A percentile compares a stretch with the other conserved stretches of the same genome.
Conservation (phyloP, 176 grass and related monocot genomes). For the Oryza punctata region DNA sequence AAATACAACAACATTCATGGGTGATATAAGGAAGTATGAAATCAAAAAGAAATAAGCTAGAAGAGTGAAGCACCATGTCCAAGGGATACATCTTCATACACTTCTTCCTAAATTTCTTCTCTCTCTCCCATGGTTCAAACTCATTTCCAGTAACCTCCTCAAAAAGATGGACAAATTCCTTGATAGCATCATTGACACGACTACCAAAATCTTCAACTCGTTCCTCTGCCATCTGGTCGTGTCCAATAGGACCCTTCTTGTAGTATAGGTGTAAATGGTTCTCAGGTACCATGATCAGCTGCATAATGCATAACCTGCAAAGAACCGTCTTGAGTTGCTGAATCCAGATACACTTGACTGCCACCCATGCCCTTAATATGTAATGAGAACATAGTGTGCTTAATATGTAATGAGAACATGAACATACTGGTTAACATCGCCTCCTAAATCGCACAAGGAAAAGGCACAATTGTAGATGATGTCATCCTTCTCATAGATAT, state of each 20-base stretch:
- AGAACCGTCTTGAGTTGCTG: neutral
- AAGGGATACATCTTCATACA: conserved; percentile 72
- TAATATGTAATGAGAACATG: neutral
- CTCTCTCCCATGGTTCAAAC: conserved; percentile 81
- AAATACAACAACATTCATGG: neutral
- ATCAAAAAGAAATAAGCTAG: neutral
- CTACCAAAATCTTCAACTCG: conserved; percentile 75
- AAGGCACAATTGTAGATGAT: conserved; percentile 84
- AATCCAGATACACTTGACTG: neutral
- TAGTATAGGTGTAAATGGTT: conserved; percentile 79
- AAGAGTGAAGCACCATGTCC: conserved; percentile 61
- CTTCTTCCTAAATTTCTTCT: conserved; percentile 82
- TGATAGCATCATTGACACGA: conserved; percentile 53
- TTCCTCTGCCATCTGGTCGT: conserved; percentile 75
- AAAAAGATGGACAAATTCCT: conserved; percentile 72
- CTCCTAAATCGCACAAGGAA: conserved; percentile 58
- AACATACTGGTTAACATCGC: conserved; percentile 59
- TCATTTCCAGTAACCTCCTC: conserved; percentile 79
- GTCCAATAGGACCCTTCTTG: conserved; percentile 65
- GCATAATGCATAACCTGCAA: conserved; percentile 66
- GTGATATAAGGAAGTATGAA: neutral
- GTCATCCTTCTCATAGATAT: conserved; percentile 72
- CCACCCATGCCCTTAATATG: neutral
- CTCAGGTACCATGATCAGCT: conserved; percentile 70
- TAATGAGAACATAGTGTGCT: neutral